These are phyloP conservation scores for Cordyceps tenuipes DNA, from an alignment of 2,329 filamentous ascomycete species.

Conservation along the genomic window DNA sequence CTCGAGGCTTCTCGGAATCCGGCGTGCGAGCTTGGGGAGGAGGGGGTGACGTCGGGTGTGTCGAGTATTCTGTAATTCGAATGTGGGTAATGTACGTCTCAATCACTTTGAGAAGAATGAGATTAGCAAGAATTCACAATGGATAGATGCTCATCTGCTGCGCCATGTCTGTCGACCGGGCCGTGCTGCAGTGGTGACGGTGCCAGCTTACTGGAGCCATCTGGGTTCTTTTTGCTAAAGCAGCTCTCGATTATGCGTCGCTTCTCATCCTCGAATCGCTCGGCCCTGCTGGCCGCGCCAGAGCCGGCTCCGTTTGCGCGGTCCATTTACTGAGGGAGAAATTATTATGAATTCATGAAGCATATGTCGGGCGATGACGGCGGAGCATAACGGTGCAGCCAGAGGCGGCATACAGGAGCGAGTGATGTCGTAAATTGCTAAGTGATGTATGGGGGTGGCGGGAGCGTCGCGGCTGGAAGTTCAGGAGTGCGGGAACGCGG, in stretches of 20 bases:
- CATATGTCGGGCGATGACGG: neutral
- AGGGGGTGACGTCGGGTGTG: conserved; percentile 73
- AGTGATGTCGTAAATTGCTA: conserved; percentile 2
- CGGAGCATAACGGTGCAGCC: conserved; percentile 10
- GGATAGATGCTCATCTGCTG: neutral
- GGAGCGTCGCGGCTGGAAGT: conserved; percentile 8
- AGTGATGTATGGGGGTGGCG: conserved; percentile 4
- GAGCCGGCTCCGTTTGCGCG: conserved; percentile 30
- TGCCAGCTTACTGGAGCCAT: conserved; percentile 65
- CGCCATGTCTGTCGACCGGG: neutral
- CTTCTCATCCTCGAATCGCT: conserved; percentile 96
- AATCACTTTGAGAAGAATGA: conserved; percentile 21
- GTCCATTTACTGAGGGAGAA: conserved; percentile 25
- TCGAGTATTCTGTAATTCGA: conserved; percentile 77
- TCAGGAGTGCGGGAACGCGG: conserved; percentile 9
- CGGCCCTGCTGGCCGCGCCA: conserved; percentile 44
- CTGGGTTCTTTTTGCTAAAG: conserved; percentile 80
- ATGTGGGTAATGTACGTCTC: conserved; percentile 99
- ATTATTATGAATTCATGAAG: conserved; percentile 20
- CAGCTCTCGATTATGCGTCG: conserved; percentile 88
- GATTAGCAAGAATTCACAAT: conserved; percentile 12
- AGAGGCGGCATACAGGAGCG: neutral
- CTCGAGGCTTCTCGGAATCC: conserved; percentile 74
- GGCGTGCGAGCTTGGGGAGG: conserved; percentile 65
- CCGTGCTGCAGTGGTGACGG: neutral